Evolutionary conservation across 1,284 basidiomycete genomes (phyloP).

Genomic region (Somion occarium): DNA sequence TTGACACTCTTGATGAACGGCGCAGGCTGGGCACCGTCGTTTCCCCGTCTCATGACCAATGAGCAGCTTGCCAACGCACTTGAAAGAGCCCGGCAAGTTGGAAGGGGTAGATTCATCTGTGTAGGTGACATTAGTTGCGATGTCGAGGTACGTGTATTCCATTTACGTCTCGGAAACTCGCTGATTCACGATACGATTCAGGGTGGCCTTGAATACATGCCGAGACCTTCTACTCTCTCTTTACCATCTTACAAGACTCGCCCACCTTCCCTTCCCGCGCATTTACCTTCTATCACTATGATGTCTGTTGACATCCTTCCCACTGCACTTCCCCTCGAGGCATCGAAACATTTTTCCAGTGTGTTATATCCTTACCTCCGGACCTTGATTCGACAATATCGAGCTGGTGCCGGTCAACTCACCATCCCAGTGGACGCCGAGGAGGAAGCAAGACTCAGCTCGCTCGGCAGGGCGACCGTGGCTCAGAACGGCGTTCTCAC

Average conservation of each 20-base stretch:
- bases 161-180: slow-evolving; percentile 1
- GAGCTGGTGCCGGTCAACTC: slow-evolving; percentile 13
- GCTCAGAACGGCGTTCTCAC: slow-evolving; percentile 55
- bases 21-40: slow-evolving; percentile 74
- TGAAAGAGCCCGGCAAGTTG: slow-evolving; percentile 40
- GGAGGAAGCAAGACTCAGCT: slow-evolving; percentile 30
- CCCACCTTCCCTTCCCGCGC: slow-evolving; percentile 35
- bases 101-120: slow-evolving; percentile 57
- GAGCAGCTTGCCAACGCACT: slow-evolving; percentile 56
- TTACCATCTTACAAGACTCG: slow-evolving; percentile 63
- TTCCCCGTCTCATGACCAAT: slow-evolving; percentile 76
- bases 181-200: slow-evolving; percentile 22
- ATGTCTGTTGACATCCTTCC: slow-evolving; percentile 91
- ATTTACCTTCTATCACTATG: slow-evolving; percentile 61
- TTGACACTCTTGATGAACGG: slow-evolving; percentile 83
- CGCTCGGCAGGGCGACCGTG: slow-evolving; percentile 67
- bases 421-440: slow-evolving; percentile 14
- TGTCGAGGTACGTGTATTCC: slow-evolving; percentile 46
- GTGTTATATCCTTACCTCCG: slow-evolving; percentile 67
- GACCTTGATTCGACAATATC: slow-evolving; percentile 43
- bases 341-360: slow-evolving; percentile 71
- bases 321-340: slow-evolving; percentile 75
- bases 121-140: slow-evolving; percentile 89
- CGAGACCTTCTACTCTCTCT: slow-evolving; percentile 70
- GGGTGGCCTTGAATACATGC: slow-evolving; percentile 84